Evolutionary conservation across 2,329 filamentous ascomycete species (phyloP), one percentile per base, ranked within the genome.

Genomic region (Xylariomycetidae sp.): DNA sequence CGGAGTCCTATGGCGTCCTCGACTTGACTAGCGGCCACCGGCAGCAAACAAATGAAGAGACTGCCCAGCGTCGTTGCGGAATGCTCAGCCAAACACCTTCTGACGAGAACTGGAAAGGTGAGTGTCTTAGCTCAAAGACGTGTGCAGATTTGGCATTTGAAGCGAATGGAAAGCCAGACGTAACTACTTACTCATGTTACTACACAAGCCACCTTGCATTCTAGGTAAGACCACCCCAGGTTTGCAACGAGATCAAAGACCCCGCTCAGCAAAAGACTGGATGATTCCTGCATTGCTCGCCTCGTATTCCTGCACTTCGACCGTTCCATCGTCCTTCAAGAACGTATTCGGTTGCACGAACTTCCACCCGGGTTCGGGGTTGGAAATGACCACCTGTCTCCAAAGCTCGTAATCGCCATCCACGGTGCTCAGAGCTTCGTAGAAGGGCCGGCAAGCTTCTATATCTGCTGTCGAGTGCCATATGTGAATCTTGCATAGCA

Each of bases 301-400:
- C n/a, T 23, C 20, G n/a, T 23, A 23, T 23, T 8, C 20, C 20
- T 23, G 8, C 8, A 23, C n/a, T 8, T n/a, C 20, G 20, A 23
- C 31, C 16, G 13, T 14, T 10, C 27, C 33, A 14, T 30, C 22
- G 14, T 25, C 26, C n/a, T 3, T 18, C 4, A 10, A 54, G 3
- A 10, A 54, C 1, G 74, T 78, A 48, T 76, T 78, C 3, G 71
- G 67, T 52, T 77, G 72, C 35, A 76, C 72, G 55, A 76, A 78
- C 18, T 72, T 67, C 57, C 74, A 72, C 34, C 67, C 54, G 4
- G 71, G 69, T 44, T 67, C 64, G 46, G 71, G 70, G 48, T 69
- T 67, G 34, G 56, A 56, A 40, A 74, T 48, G 7, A 79, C 70
- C 20, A 70, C 64, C 4, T 70, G 64, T 31, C 73, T 52, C 34